phyloP scores from a whole-genome alignment of 2,329 filamentous ascomycete species.

The Epicoccum nigrum region DNA sequence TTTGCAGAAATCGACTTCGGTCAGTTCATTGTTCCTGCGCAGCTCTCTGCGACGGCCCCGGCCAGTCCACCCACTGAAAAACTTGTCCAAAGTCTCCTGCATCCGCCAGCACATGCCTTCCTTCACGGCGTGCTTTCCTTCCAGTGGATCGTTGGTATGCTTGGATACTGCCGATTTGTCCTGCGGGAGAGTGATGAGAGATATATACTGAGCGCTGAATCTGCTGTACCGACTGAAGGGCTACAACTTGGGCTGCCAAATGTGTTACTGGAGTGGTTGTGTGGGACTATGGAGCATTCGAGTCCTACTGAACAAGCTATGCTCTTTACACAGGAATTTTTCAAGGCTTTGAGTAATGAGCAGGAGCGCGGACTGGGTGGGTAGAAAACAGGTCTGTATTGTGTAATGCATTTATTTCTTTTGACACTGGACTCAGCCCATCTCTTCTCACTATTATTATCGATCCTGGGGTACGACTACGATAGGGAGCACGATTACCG shows the following conservation, averaged over 20 bases:
- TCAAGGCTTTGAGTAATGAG: slow-evolving; percentile 7
- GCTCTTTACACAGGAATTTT: slow-evolving; percentile 24
- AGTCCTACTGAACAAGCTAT: slow-evolving; percentile 22
- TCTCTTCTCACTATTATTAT: too few species aligned
- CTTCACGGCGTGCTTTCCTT: slow-evolving; percentile 23
- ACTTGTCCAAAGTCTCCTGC: slow-evolving; percentile 15
- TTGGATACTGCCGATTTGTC: slow-evolving; percentile 19
- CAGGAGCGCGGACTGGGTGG: too few species aligned
- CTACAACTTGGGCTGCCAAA: slow-evolving; percentile 22
- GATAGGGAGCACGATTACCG: too few species aligned
- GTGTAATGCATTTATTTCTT: not conserved
- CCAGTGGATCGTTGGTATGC: slow-evolving; percentile 24
- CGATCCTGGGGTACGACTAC: too few species aligned
- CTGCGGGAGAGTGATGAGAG: slow-evolving; percentile 22
- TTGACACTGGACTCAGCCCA: too few species aligned
- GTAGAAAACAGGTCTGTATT: not conserved
- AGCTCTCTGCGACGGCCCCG: not conserved
- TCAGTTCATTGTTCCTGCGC: not conserved
- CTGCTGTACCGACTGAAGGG: slow-evolving; percentile 11
- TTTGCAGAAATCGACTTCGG: slow-evolving; percentile 7
- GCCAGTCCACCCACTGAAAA: not conserved
- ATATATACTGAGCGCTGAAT: slow-evolving; percentile 17
- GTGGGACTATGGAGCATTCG: slow-evolving; percentile 20
- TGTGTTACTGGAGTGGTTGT: slow-evolving; percentile 29
- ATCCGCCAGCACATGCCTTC: slow-evolving; percentile 28